These are phyloP conservation scores for Hanseniaspora meyeri DNA, from an alignment of 805 yeast genomes.

Conservation along the genomic window DNA sequence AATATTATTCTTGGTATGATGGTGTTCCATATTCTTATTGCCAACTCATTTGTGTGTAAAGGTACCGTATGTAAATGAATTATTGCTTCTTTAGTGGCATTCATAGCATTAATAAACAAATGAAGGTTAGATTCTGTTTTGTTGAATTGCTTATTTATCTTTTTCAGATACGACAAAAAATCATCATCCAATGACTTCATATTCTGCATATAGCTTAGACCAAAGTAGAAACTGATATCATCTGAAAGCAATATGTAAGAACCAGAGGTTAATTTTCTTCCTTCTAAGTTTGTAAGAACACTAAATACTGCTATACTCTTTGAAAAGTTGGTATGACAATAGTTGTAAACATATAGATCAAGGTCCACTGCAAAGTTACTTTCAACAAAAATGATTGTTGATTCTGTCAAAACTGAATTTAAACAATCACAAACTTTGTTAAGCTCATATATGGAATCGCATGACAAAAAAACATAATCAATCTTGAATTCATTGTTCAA, in stretches of 20 bases:
- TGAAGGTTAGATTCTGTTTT: neutral
- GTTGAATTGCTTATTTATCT: conserved; percentile 2
- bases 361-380: conserved; percentile 26
- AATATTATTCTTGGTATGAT: conserved; percentile 25
- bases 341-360: conserved; percentile 18
- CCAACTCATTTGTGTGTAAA: conserved; percentile 17
- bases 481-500: conserved; percentile 12
- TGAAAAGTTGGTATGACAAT: neutral
- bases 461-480: conserved; percentile 22
- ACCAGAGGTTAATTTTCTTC: conserved; percentile 25
- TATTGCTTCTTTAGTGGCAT: conserved; percentile 6
- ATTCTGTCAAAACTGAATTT: conserved; percentile 16
- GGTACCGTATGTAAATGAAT: neutral
- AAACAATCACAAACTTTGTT: conserved; percentile 18
- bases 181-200: conserved; percentile 11
- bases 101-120: conserved; percentile 15
- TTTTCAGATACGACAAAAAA: conserved; percentile 12
- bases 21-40: conserved; percentile 23
- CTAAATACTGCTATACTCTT: conserved; percentile 19
- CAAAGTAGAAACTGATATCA: conserved; percentile 21
- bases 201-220: conserved; percentile 19
- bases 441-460: conserved; percentile 22
- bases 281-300: conserved; percentile 24
- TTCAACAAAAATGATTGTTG: conserved; percentile 22
- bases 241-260: conserved; percentile 25